Base-by-base conservation (phyloP, 164 flowering plant genomes). In the Magnolia officinalis region DNA sequence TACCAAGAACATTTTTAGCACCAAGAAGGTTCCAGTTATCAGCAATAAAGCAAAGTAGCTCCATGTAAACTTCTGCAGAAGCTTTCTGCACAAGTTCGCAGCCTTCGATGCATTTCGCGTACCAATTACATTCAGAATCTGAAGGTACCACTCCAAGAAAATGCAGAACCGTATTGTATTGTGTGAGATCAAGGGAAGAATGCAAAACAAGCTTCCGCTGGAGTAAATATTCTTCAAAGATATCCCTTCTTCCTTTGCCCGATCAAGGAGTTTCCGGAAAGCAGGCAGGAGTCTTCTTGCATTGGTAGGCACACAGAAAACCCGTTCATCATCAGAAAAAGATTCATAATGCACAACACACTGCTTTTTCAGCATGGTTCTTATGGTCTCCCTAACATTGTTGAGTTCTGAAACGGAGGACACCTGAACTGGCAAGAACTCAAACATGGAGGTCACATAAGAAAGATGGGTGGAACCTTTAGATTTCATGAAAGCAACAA, bases 31-130 rank as follows among this genome's bases (percentile, higher is more conserved):
- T 26, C 76, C 76, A 63, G 29, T 66, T 77, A 31, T 76, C 67
- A 21, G 70, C 75, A 24, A 82, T 16, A 76, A 79, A 79, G 21
- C 58, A 59, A 19, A 82, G 76, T 24, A 82, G 63, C 7, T 79
- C 73, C n/a, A 77, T 20, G 37, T 82, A 79, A 16, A 55, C 70
- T 8, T 71, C 77, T 20, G 37, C 67, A 58, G 84, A 64, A 55
- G 64, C 78, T 45, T 23, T 29, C 20, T 21, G 16, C 6, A 29
- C 2, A 77, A 45, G 31, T 72, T 73, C 55, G 63, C 69, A 82
- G 16, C 49, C 49, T 37, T 16, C 18, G 70, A 76, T 70, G 68
- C 74, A 70, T 23, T 74, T 79, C 16, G 20, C 70, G 50, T 58
- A 79, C 80, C 82, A 79, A 1, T 21, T 4, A 21, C 18, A 14